Evolutionary conservation across 768 basidiomycete species (phyloP).

Genomic region (Termitomyces sp.): DNA sequence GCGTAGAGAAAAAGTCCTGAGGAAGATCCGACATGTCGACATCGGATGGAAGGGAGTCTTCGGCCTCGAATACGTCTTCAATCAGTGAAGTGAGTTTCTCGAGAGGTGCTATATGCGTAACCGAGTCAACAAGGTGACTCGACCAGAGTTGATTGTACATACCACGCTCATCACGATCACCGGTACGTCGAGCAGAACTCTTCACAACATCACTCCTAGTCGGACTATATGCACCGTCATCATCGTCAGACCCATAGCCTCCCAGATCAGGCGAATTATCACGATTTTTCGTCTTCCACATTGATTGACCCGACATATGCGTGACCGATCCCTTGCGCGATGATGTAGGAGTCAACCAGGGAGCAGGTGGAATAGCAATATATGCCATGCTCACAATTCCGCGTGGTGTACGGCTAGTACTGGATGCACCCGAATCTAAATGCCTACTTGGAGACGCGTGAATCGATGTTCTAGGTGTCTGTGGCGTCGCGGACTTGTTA

Average conservation of each 20-base stretch:
- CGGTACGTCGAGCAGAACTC: constrained; percentile 56
- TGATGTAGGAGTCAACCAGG: constrained; percentile 43
- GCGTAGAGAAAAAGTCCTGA: constrained; percentile 59
- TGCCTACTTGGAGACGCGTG: constrained; percentile 1
- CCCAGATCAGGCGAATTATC: constrained; percentile 43
- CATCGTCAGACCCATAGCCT: constrained; percentile 57
- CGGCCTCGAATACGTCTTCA: constrained; percentile 83
- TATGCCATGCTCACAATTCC: constrained; percentile 38
- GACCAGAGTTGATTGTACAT: constrained; percentile 8
- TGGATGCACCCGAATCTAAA: background rate
- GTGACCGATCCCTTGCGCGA: constrained; percentile 24
- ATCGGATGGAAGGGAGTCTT: constrained; percentile 66
- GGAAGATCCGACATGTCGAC: constrained; percentile 47
- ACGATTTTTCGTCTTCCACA: constrained; percentile 26
- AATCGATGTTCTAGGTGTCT: constrained; percentile 19
- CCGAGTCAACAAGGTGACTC: background rate
- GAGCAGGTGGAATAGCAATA: constrained; percentile 41
- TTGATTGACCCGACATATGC: constrained; percentile 12
- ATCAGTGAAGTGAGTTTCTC: constrained; percentile 76
- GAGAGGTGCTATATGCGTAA: constrained; percentile 44
- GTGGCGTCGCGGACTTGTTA: constrained; percentile 25
- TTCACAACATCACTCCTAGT: constrained; percentile 33
- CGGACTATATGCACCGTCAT: constrained; percentile 24
- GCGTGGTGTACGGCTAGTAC: constrained; percentile 27
- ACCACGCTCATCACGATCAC: constrained; percentile 79